Base-by-base conservation (phyloP, 1,139 yeast genomes). In the Komagataea norvegica region DNA sequence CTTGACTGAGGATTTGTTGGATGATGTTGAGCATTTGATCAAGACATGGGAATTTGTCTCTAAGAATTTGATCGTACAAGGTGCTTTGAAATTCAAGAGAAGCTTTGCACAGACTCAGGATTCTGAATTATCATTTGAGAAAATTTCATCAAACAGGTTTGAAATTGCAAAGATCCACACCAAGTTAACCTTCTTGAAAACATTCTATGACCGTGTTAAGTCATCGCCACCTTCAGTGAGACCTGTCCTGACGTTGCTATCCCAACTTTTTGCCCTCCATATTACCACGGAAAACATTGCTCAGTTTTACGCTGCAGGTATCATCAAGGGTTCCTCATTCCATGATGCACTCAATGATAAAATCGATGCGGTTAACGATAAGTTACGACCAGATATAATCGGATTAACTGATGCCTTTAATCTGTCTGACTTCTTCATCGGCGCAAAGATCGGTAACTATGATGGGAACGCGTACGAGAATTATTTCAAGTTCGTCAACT, bases 341-440 rank as follows among this genome's bases (percentile, higher is more conserved):
- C 18, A 38, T 21, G 52, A 51, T 19, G 19, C 36, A n/a, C 38
- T 49, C 13, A 45, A 46, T 31, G 41, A 41, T 30, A 46, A 43
- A 41, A 48, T 49, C 26, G 53, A 49, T 36, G 59, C 59, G 30
- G 59, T 75, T 41, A 66, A 72, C 46, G 51, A 54, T n/a, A 64
- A 60, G 29, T 54, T 80, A 44, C 74, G 96, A 60, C 77, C 78
- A 27, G 79, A 83, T 52, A 84, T 80, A 37, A 76, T 87, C 56
- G 85, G 86, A 16, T 69, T 84, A 49, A 83, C 95, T 14, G 97
- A 89, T 63, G 74, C 95, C 5, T 88, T 89, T 72, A 79, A 81
- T 64, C 69, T 83, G 55, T 74, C 87, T 20, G 96, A 89, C 63
- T 84, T 76, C 67, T 74, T 82, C 64, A 71, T 88, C 57, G 85